These are phyloP conservation scores for Aspergillus jensenii DNA, from an alignment of 2,329 filamentous ascomycete species.

Conservation along the genomic window DNA sequence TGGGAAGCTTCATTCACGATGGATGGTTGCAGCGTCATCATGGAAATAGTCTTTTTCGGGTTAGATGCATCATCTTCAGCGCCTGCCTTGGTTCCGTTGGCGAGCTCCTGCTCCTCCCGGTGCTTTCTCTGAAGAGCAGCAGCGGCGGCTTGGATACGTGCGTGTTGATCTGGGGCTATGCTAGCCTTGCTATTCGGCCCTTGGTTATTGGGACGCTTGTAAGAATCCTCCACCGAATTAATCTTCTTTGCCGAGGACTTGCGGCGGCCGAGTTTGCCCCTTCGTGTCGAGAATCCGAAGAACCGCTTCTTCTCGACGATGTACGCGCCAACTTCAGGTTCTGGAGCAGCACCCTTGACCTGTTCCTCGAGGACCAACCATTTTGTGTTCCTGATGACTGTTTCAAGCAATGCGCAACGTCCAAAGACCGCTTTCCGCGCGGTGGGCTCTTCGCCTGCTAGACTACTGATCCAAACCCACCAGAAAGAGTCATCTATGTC, in stretches of 20 bases:
- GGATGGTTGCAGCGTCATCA: slow-evolving; percentile 81
- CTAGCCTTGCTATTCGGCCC: slow-evolving; percentile 72
- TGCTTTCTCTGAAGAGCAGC: slow-evolving; percentile 75
- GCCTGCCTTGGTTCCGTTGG: slow-evolving; percentile 55
- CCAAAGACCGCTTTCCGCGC: slow-evolving; percentile 91
- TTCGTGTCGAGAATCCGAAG: slow-evolving; percentile 78
- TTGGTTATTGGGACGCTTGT: slow-evolving; percentile 50
- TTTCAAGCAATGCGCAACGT: slow-evolving; percentile 88
- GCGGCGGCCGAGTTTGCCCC: slow-evolving; percentile 64
- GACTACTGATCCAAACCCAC: slow-evolving; percentile 99
- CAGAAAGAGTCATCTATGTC: slow-evolving; percentile 95
- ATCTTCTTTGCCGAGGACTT: slow-evolving; percentile 68
- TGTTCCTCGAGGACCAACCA: slow-evolving; percentile 98
- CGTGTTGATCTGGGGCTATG: slow-evolving; percentile 87
- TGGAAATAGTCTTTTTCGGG: slow-evolving; percentile 77
- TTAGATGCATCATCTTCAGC: slow-evolving; percentile 51
- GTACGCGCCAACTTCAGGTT: slow-evolving; percentile 80
- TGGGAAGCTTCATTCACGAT: slow-evolving; percentile 85
- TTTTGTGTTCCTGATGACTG: slow-evolving; percentile 72
- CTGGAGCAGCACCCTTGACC: slow-evolving; percentile 85
- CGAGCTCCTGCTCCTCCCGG: slow-evolving; percentile 54
- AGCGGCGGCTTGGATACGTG: slow-evolving; percentile 87
- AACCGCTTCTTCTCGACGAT: slow-evolving; percentile 95
- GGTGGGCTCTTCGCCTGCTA: slow-evolving; percentile 84
- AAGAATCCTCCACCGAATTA: slow-evolving; percentile 50